Conservation (phyloP, 1,139 yeast species). For the Magnusiomyces ingens region DNA sequence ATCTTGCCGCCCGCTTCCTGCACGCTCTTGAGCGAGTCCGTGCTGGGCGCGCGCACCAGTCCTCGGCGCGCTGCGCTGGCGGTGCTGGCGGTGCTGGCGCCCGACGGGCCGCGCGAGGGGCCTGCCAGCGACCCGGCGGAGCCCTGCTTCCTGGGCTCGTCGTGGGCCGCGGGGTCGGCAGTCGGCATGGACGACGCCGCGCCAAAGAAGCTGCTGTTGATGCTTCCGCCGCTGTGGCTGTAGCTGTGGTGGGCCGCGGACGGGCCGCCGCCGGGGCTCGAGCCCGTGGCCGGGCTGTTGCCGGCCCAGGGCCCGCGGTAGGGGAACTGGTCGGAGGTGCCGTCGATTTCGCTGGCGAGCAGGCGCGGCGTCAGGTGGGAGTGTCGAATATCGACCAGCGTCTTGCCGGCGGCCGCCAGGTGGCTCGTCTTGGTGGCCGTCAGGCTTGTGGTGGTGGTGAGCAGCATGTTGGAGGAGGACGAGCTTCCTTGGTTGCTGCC, state of each 20-base stretch:
- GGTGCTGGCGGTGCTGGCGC: background rate
- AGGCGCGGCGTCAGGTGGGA: conserved; percentile 69
- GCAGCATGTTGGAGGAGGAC: too few species aligned
- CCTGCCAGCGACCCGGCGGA: conserved; percentile 4
- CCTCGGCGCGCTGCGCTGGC: conserved; percentile 13
- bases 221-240: background rate
- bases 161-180: background rate
- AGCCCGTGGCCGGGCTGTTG: background rate
- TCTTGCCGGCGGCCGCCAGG: background rate
- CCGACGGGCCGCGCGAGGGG: background rate
- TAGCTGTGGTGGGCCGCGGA: background rate
- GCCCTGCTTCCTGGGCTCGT: background rate
- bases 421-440: background rate
- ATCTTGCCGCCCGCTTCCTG: conserved; percentile 38
- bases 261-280: background rate
- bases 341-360: conserved; percentile 73
- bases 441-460: background rate
- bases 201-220: background rate
- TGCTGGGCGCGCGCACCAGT: background rate
- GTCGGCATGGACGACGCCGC: background rate
- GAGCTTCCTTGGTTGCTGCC: background rate
- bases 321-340: background rate
- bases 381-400: conserved; percentile 44
- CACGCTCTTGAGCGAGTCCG: conserved; percentile 29
- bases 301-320: background rate